A percentile compares a stretch with the other conserved stretches of the same genome.
These are phyloP conservation scores for Rhizopogon salebrosus DNA, from an alignment of 768 basidiomycete genomes.

Conservation along the genomic window DNA sequence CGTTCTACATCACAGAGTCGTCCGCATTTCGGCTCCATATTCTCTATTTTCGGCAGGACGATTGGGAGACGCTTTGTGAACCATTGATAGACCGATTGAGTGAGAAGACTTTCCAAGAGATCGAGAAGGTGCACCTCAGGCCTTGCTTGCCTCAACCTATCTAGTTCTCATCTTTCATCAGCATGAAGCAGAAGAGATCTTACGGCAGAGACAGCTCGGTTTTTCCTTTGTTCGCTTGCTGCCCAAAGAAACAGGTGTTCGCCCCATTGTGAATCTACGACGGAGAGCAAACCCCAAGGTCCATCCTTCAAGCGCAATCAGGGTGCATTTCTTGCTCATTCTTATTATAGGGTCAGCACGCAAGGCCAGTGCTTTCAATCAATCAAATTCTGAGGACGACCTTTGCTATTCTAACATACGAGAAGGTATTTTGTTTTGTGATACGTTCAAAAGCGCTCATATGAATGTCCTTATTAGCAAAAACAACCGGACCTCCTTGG, in stretches of 20 bases:
- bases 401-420: conserved; percentile 84
- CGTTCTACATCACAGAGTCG: conserved; percentile 93
- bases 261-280: conserved; percentile 92
- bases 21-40: conserved; percentile 77
- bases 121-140: conserved; percentile 53
- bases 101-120: conserved; percentile 59
- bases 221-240: conserved; percentile 85
- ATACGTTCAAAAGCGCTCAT: not conserved
- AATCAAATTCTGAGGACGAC: conserved; percentile 83
- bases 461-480: conserved; percentile 39
- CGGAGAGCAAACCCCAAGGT: conserved; percentile 37
- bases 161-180: conserved; percentile 23
- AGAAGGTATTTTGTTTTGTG: conserved; percentile 51
- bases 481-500: conserved; percentile 62
- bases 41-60: conserved; percentile 91
- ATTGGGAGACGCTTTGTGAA: conserved; percentile 80
- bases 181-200: conserved; percentile 59
- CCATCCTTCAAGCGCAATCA: not conserved
- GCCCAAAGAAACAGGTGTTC: conserved; percentile 92
- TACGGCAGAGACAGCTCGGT: conserved; percentile 69
- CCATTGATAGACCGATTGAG: conserved; percentile 79
- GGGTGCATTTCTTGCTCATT: not conserved
- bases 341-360: conserved; percentile 24
- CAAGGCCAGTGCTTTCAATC: conserved; percentile 53
- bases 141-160: not conserved